A percentile compares a stretch with the other conserved stretches of the same genome.
Conservation (phyloP, 1,139 yeast species). For the Saccharomyces uvarum region DNA sequence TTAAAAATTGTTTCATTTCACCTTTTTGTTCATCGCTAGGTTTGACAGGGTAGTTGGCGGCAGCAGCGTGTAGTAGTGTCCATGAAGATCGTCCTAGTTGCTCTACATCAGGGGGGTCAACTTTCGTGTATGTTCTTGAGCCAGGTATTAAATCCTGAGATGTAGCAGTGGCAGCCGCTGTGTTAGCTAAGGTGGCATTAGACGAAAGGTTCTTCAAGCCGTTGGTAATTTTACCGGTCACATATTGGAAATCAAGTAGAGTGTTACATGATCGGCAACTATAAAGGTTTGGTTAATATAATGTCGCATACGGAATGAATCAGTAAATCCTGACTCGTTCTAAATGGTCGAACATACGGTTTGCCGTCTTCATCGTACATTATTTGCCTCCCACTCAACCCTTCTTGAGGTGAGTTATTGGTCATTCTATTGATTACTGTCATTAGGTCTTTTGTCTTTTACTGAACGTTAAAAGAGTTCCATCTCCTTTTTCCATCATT, state of each 20-base stretch:
- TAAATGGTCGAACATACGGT: slow-evolving; percentile 49
- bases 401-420: slow-evolving; percentile 1
- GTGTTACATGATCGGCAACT: slow-evolving; percentile 77
- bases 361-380: slow-evolving; percentile 82
- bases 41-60: slow-evolving; percentile 75
- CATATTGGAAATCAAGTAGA: slow-evolving; percentile 65
- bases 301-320: not conserved
- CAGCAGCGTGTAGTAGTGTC: slow-evolving; percentile 85
- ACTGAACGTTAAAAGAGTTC: not conserved
- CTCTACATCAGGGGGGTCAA: slow-evolving; percentile 83
- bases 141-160: slow-evolving; percentile 17
- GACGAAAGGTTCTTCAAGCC: not conserved
- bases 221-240: slow-evolving; percentile 32
- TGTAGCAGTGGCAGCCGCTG: slow-evolving; percentile 12
- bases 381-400: slow-evolving; percentile 34
- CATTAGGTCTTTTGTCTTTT: not conserved
- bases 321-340: not conserved
- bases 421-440: not conserved
- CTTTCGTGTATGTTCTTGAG: slow-evolving; percentile 34
- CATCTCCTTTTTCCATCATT: not conserved
- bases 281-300: not conserved
- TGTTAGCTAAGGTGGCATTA: not conserved
- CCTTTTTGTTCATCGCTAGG: slow-evolving; percentile 57
- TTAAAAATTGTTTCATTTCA: slow-evolving; percentile 65
- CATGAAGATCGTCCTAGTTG: slow-evolving; percentile 80